A percentile compares a stretch with the other conserved stretches of the same genome.
Conservation (phyloP, 345 rosid genomes). For the Arabis hirsuta region DNA sequence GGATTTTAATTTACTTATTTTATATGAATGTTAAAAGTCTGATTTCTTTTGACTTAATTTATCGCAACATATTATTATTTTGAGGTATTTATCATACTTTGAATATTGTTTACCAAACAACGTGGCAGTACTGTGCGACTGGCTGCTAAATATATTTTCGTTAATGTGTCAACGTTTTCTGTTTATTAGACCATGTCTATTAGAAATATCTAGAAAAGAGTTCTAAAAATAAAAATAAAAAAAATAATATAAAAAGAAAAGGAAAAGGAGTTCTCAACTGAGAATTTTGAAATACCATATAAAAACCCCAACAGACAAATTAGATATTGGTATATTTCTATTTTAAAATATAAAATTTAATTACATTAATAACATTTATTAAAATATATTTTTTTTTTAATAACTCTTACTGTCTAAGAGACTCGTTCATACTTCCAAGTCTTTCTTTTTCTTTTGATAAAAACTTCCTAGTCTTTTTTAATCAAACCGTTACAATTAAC, state of each 20-base stretch:
- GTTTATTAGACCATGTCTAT: too few relatives aligned
- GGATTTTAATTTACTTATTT: not conserved
- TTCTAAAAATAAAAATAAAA: too few relatives aligned
- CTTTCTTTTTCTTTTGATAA: too few relatives aligned
- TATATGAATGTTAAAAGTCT: not conserved
- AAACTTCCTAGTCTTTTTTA: slow-evolving; percentile 11
- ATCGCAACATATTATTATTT: not conserved
- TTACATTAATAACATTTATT: too few relatives aligned
- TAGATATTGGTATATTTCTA: too few relatives aligned
- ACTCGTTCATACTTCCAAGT: slow-evolving; percentile 1
- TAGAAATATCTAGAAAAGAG: too few relatives aligned
- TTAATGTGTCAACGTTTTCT: not conserved
- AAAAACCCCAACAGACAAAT: too few relatives aligned
- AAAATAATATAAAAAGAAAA: too few relatives aligned
- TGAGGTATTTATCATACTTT: slow-evolving; percentile 8
- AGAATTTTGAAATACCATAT: too few relatives aligned
- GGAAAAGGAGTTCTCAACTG: too few relatives aligned
- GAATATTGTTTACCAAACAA: slow-evolving; percentile 19
- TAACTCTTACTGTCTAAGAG: slow-evolving; percentile 5
- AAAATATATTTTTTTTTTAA: too few relatives aligned
- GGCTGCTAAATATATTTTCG: not conserved
- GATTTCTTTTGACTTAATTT: not conserved
- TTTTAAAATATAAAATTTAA: too few relatives aligned
- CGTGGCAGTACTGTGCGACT: not conserved
- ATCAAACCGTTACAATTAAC: not conserved